Evolutionary conservation across 306 rosid species (phyloP).

Genomic region (Trichosanthes cucumerina): DNA sequence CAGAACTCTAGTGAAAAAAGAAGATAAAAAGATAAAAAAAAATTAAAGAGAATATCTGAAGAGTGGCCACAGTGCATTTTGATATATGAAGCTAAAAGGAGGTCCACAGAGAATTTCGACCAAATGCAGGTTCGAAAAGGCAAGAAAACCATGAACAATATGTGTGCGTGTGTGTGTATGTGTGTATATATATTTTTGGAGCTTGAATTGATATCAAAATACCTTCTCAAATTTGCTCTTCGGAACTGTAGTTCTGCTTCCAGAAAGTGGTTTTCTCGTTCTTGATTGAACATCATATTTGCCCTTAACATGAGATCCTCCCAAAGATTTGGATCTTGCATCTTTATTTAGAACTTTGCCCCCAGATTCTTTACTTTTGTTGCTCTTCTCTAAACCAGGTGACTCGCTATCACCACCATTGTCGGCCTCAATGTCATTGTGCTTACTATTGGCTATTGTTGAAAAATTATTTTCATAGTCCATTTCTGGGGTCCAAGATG

Average conservation of each 20-base stretch:
- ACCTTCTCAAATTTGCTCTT: constrained; percentile 70
- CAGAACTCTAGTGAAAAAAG: not conserved
- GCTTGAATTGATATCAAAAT: constrained; percentile 17
- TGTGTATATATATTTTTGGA: not conserved
- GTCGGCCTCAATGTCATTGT: constrained; percentile 20
- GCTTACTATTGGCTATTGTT: constrained; percentile 31
- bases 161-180: too few species aligned
- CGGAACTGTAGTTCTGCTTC: constrained; percentile 33
- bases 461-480: constrained; percentile 48
- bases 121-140: not conserved
- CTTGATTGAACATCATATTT: constrained; percentile 42
- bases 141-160: not conserved
- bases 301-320: constrained; percentile 47
- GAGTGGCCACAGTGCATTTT: not conserved
- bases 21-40: not conserved
- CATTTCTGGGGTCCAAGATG: constrained; percentile 81
- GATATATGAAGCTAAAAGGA: not conserved
- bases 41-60: not conserved
- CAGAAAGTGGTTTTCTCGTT: constrained; percentile 45
- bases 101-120: not conserved
- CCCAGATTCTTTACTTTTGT: constrained; percentile 30
- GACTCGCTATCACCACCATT: constrained; percentile 21
- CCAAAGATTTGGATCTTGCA: constrained; percentile 41
- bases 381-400: constrained; percentile 15
- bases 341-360: constrained; percentile 50